Conservation (phyloP, 1,139 yeast species). For the Geotrichum fermentans region DNA sequence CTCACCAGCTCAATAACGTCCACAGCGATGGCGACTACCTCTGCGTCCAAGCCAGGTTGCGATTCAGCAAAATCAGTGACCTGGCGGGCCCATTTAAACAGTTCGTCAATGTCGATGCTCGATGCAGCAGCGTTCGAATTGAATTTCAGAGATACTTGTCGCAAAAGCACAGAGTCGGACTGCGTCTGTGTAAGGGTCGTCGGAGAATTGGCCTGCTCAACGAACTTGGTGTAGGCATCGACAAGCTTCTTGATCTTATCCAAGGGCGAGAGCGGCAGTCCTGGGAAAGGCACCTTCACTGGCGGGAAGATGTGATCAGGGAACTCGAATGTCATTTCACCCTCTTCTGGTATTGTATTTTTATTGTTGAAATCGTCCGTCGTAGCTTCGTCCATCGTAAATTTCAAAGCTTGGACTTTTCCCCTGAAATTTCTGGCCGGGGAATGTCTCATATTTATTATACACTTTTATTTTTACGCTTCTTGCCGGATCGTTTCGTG, state of each 20-base stretch:
- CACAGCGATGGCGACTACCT: conserved; percentile 28
- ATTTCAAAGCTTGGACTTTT: too few relatives aligned
- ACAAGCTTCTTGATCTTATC: conserved; percentile 28
- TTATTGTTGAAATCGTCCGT: too few relatives aligned
- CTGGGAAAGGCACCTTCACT: conserved; percentile 28
- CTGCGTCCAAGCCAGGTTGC: conserved; percentile 29
- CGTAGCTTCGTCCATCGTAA: too few relatives aligned
- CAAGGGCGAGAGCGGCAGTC: conserved; percentile 30
- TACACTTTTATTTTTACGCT: too few relatives aligned
- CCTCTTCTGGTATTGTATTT: too few relatives aligned
- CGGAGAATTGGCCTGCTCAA: not conserved
- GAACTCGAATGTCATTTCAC: conserved; percentile 28
- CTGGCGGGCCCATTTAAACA: conserved; percentile 34
- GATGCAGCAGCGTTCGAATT: not conserved
- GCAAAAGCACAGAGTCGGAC: conserved; percentile 1
- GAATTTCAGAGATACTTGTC: conserved; percentile 1
- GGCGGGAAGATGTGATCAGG: conserved; percentile 35
- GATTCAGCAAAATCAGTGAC: conserved; percentile 32
- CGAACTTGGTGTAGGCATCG: conserved; percentile 24
- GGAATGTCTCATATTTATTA: too few relatives aligned
- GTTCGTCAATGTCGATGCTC: conserved; percentile 1
- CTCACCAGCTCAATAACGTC: conserved; percentile 28
- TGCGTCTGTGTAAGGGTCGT: not conserved
- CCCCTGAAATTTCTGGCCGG: too few relatives aligned
- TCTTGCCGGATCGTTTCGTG: too few relatives aligned